Base-by-base conservation (phyloP, 2,329 filamentous ascomycete species). In the Paracamarosporium sp. region DNA sequence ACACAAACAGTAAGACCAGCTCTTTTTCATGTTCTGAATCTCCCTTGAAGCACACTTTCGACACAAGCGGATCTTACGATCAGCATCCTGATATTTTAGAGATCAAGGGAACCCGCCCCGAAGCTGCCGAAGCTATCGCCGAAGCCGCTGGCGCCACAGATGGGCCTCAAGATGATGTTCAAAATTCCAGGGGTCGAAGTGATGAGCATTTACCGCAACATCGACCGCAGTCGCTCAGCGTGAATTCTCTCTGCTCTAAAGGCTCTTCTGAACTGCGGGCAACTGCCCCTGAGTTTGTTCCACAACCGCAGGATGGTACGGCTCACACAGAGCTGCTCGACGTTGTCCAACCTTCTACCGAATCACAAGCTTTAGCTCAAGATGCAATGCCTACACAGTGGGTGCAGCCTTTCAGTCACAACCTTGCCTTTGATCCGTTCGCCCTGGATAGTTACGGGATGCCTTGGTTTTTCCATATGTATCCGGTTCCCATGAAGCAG, bases 251-350 rank as follows among this genome's bases (percentile, higher is more conserved):
- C 15, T 58, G 57, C 20, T 66, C 65, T 25, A 67, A 55, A 53
- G 31, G 50, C 24, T 30, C 54, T 9, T 73, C 71, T 0, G 65
- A 68, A 22, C 59, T 76, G 20, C 68, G 73, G 31, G 63, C 73
- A 12, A 75, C 71, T 31, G 73, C 72, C 4, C 56, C 64, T 6
- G 70, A 67, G 17, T 76, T 76, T 27, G 55, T 74, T 33, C 73
- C 73, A 31, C 56, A 59, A 9, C 33, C 33, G 25, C 24, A 41
- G n/a, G 27, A 20, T 51, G 48, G 35, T 24, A 22, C n/a, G 22
- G 41, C 3, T 20, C 36, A 9, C 6, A 11, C 4, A 17, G 36
- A 6, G 2, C 17, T 40, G 36, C n/a, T 20, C 11, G 22, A 11
- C 12, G 5, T 2, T 6, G 17, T 11, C 9, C 22, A 9, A 17